phyloP scores from a whole-genome alignment of 768 basidiomycete genomes.

The Paxillus ammoniavirescens region DNA sequence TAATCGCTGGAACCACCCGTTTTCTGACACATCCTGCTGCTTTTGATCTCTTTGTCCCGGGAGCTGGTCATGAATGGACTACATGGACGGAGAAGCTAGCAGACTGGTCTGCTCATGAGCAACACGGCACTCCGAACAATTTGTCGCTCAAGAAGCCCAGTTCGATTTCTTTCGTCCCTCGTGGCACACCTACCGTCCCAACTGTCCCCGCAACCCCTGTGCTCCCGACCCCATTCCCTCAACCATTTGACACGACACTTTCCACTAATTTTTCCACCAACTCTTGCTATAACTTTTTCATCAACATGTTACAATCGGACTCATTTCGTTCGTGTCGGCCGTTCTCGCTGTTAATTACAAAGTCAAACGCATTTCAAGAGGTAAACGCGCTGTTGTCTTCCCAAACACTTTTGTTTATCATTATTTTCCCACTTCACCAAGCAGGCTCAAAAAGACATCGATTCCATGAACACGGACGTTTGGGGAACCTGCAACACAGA shows the following conservation, averaged over 20 bases:
- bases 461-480: slow-evolving; percentile 61
- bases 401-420: slow-evolving; percentile 3
- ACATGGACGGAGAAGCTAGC: slow-evolving; percentile 25
- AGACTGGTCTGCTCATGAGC: slow-evolving; percentile 43
- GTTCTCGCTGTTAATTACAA: slow-evolving; percentile 62
- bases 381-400: slow-evolving; percentile 36
- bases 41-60: slow-evolving; percentile 39
- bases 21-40: slow-evolving; percentile 48
- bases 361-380: slow-evolving; percentile 51
- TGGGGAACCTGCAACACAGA: slow-evolving; percentile 82
- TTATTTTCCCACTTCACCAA: slow-evolving; percentile 3
- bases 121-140: slow-evolving; percentile 28
- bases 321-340: slow-evolving; percentile 75
- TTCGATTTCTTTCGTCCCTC: neutral
- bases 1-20: slow-evolving; percentile 53
- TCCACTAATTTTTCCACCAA: slow-evolving; percentile 63
- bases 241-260: slow-evolving; percentile 65
- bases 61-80: slow-evolving; percentile 29
- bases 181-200: slow-evolving; percentile 16
- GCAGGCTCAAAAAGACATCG: slow-evolving; percentile 66
- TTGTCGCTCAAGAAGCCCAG: slow-evolving; percentile 11
- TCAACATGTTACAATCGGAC: slow-evolving; percentile 63
- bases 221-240: slow-evolving; percentile 77
- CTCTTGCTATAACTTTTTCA: slow-evolving; percentile 68
- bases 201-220: slow-evolving; percentile 36